These are phyloP conservation scores for Stephania japonica DNA, from an alignment of 164 flowering plant genomes.

Conservation along the genomic window DNA sequence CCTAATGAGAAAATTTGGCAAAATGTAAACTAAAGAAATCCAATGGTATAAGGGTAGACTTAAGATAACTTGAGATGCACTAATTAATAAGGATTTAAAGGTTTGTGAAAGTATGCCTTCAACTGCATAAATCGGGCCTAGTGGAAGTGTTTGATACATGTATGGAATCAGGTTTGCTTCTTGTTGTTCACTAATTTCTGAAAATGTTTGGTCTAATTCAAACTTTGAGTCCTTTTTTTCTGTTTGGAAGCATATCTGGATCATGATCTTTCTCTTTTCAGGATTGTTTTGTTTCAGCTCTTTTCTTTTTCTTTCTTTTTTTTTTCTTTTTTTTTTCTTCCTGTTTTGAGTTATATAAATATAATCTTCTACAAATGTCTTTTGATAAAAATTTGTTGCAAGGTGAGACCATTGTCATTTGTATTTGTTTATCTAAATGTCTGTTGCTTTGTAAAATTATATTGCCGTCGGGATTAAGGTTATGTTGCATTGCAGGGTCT, in stretches of 20 bases:
- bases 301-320: not conserved
- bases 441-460: not conserved
- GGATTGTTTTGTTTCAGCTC: not conserved
- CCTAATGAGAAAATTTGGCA: too few species aligned
- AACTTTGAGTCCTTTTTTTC: not conserved
- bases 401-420: too few species aligned
- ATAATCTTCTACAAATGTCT: not conserved
- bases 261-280: not conserved
- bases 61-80: too few species aligned
- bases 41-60: too few species aligned
- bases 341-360: not conserved
- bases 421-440: not conserved
- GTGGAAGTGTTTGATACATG: too few species aligned
- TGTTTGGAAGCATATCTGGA: not conserved
- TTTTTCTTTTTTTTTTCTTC: not conserved
- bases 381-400: not conserved
- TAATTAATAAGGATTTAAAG: too few species aligned
- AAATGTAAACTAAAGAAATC: too few species aligned
- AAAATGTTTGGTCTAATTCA: too few species aligned
- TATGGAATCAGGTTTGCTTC: too few species aligned
- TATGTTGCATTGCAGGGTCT: conserved; percentile 51
- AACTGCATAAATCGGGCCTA: too few species aligned
- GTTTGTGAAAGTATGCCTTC: too few species aligned
- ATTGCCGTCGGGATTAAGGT: conserved; percentile 6
- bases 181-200: too few species aligned